These are phyloP conservation scores for Calophaca sinica DNA, from an alignment of 306 rosid species.

Conservation along the genomic window DNA sequence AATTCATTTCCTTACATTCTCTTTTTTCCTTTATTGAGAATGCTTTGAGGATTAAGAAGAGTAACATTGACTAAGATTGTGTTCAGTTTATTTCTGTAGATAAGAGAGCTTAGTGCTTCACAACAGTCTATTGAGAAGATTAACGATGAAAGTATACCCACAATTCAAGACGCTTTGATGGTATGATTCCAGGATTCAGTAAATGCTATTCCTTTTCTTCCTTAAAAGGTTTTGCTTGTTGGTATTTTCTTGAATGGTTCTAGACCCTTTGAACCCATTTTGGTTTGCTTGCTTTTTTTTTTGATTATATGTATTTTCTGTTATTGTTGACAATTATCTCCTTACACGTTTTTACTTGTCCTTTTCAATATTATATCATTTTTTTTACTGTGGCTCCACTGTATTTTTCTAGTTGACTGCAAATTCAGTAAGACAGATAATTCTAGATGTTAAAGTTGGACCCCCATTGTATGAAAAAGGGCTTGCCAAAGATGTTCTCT, in stretches of 20 bases:
- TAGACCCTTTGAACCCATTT: background rate
- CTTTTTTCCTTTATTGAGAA: background rate
- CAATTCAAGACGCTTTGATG: constrained; percentile 80
- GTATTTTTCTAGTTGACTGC: constrained; percentile 60
- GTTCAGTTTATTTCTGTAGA: constrained; percentile 64
- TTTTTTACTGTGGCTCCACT: constrained; percentile 38
- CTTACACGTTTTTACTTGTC: background rate
- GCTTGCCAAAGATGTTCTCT: constrained; percentile 77
- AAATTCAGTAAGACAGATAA: constrained; percentile 73
- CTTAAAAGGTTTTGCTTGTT: background rate
- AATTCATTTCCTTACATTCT: background rate
- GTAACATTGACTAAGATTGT: constrained; percentile 50
- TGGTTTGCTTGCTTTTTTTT: constrained; percentile 20
- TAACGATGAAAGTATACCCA: constrained; percentile 61
- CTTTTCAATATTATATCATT: background rate
- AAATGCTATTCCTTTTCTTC: constrained; percentile 24
- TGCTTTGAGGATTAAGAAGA: constrained; percentile 16
- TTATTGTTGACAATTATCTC: constrained; percentile 24
- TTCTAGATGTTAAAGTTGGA: constrained; percentile 87
- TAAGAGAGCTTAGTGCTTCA: constrained; percentile 63
- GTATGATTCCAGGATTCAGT: constrained; percentile 48
- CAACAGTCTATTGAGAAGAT: constrained; percentile 53
- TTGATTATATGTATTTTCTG: constrained; percentile 5
- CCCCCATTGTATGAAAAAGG: constrained; percentile 88
- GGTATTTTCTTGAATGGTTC: constrained; percentile 13